These are phyloP conservation scores for Tinospora cordifolia DNA, from an alignment of 164 flowering plant genomes.

Conservation along the genomic window DNA sequence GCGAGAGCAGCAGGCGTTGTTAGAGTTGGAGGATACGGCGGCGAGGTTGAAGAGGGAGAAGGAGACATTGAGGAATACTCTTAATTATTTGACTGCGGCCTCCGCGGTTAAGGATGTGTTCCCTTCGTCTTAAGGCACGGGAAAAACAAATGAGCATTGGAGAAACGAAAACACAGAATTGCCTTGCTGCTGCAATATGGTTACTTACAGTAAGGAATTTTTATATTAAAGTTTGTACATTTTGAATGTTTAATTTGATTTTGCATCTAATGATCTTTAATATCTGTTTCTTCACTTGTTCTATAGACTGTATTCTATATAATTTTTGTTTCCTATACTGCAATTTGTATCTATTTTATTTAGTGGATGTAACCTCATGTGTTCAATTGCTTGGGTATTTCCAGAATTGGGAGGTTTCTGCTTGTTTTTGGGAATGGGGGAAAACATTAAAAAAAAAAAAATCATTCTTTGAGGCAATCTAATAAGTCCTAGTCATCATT, in stretches of 20 bases:
- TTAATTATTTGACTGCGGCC: constrained; percentile 88
- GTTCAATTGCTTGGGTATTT: too few species aligned
- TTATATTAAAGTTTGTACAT: constrained; percentile 18
- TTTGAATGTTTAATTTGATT: constrained; percentile 15
- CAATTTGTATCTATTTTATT: not conserved
- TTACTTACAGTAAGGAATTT: not conserved
- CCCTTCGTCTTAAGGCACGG: constrained; percentile 38
- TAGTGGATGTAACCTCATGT: too few species aligned
- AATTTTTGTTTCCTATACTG: not conserved
- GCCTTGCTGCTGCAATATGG: too few species aligned
- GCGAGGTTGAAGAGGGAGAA: constrained; percentile 81
- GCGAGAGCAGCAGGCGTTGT: constrained; percentile 95
- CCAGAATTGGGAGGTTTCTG: too few species aligned
- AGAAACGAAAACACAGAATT: too few species aligned
- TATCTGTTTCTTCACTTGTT: constrained; percentile 5
- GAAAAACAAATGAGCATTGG: too few species aligned
- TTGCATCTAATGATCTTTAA: constrained; percentile 1
- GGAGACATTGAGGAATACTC: constrained; percentile 84
- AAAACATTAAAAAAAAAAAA: too few species aligned
- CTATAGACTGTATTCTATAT: not conserved
- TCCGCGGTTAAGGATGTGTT: constrained; percentile 95
- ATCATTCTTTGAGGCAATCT: too few species aligned
- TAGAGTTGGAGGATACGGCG: constrained; percentile 87
- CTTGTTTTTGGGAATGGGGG: too few species aligned
- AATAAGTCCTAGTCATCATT: too few species aligned